phyloP scores from a whole-genome alignment of 495 filamentous ascomycete genomes.

The Trichoderma parareesei region DNA sequence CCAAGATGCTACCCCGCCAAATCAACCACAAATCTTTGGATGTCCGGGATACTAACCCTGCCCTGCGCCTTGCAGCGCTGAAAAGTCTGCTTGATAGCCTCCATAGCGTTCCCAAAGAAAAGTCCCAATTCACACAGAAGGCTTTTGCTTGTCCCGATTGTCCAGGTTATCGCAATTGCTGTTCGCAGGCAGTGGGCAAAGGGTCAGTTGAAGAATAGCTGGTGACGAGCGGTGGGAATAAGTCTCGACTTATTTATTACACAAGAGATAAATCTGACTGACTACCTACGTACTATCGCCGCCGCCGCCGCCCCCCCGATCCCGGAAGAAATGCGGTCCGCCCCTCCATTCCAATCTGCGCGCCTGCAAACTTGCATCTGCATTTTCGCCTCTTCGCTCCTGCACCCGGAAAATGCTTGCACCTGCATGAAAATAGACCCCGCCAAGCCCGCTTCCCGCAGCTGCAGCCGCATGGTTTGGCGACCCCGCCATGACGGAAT shows the following conservation, averaged over 20 bases:
- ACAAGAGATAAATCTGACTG: too few relatives aligned
- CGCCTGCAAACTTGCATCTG: too few relatives aligned
- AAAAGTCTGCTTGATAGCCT: slow-evolving; percentile 79
- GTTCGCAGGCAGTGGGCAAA: too few relatives aligned
- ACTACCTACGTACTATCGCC: too few relatives aligned
- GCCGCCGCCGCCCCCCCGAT: background rate
- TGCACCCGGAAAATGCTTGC: background rate
- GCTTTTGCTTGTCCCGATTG: too few relatives aligned
- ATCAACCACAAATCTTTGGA: background rate
- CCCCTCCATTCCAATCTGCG: background rate
- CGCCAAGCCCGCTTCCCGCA: background rate
- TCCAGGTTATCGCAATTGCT: too few relatives aligned
- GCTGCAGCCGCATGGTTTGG: background rate
- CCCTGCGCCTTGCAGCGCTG: slow-evolving; percentile 73
- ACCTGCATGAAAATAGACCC: background rate
- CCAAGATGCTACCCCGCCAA: background rate
- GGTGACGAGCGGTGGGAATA: too few relatives aligned
- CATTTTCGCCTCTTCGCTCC: too few relatives aligned
- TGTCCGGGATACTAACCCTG: slow-evolving; percentile 40
- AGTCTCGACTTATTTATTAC: too few relatives aligned
- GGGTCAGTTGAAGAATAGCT: too few relatives aligned
- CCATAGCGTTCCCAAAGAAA: slow-evolving; percentile 35
- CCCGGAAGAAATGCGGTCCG: slow-evolving; percentile 2
- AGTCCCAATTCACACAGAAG: background rate
- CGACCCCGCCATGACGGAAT: background rate